Conservation (phyloP, 2,329 filamentous ascomycete species). For the Leptographium flavum region DNA sequence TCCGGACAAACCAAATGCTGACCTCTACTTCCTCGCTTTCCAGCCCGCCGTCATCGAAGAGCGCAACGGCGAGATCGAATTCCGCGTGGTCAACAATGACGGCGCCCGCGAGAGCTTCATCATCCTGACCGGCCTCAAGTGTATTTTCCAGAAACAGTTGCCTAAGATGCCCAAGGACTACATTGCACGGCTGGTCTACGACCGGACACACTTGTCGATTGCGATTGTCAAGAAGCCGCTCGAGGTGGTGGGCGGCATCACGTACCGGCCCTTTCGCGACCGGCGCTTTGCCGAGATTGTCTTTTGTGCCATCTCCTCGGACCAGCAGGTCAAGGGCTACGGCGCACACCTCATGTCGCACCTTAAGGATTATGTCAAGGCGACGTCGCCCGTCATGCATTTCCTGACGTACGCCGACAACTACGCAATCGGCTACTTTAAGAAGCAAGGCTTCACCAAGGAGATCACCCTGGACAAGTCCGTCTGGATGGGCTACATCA, state of each 20-base stretch:
- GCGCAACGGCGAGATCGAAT: conserved; percentile 86
- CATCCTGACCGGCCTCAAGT: conserved; percentile 89
- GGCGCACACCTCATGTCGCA: conserved; percentile 97
- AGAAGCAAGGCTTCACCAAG: conserved; percentile 98
- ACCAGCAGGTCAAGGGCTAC: conserved; percentile 98
- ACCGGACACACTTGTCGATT: conserved; percentile 89
- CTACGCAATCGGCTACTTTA: conserved; percentile 97
- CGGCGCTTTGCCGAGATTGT: conserved; percentile 95
- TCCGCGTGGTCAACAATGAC: conserved; percentile 96
- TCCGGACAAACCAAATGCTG: no score
- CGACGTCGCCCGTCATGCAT: conserved; percentile 93
- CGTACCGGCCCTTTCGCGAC: conserved; percentile 85
- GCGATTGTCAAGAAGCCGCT: conserved; percentile 95
- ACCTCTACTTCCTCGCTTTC: neutral
- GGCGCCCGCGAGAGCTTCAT: conserved; percentile 76
- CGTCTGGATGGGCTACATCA: conserved; percentile 99
- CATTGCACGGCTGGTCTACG: conserved; percentile 92
- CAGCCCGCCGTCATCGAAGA: conserved; percentile 82
- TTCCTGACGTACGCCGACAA: conserved; percentile 98
- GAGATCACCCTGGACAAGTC: conserved; percentile 85
- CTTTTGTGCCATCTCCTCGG: conserved; percentile 93
- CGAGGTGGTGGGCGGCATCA: conserved; percentile 93
- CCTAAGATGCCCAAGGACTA: conserved; percentile 99
- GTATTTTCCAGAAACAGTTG: conserved; percentile 95
- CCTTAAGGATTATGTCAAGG: conserved; percentile 95